Evolutionary conservation across 257 asterid genomes (phyloP), one percentile per base, ranked within the genome.

Genomic region (Hygrophila difformis): DNA sequence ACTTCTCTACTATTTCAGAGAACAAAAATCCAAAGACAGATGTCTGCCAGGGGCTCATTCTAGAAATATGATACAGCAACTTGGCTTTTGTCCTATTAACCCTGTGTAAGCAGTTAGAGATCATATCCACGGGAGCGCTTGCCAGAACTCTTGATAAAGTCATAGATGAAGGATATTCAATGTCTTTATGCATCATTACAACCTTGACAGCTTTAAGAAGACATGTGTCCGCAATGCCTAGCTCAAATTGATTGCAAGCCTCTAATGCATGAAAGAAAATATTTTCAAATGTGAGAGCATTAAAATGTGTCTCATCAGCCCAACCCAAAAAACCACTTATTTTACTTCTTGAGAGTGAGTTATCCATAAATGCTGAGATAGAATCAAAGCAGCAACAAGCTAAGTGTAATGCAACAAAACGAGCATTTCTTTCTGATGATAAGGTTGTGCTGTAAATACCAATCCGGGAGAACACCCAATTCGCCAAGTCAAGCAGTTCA

Each of bases 131-230:
- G 22, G 87, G 89, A 63, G 67, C 54, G 53, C 63, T 48, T 35
- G 85, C 62, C 18, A 75, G 47, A 61, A 76, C 74, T 75, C 88
- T 77, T 38, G 79, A 79, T 47, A 74, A 35, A 63, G 56, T 68
- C 89, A 75, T 71, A 55, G 63, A 39, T 24, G 73, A 69, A 49
- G 65, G 65, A 48, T 64, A 47, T 67, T 67, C 72, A 63, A 51
- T 43, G 55, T 53, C 63, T 49, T 57, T 67, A 33, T 53, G 81
- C 54, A 43, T 37, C 67, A 71, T 65, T 43, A 74, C 69, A 7
- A 77, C 68, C 67, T 66, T 84, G 41, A 79, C 59, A 55, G 94
- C 94, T 61, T 81, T 79, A 31, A 81, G 78, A 60, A 84, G 75
- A 64, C 93, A 84, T 16, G 48, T 40, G 72, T 81, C 78, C 44